A percentile compares a stretch with the other conserved stretches of the same genome.
These are phyloP conservation scores for Suhomyces choctaworum DNA, from an alignment of 1,139 yeast species.

Conservation along the genomic window DNA sequence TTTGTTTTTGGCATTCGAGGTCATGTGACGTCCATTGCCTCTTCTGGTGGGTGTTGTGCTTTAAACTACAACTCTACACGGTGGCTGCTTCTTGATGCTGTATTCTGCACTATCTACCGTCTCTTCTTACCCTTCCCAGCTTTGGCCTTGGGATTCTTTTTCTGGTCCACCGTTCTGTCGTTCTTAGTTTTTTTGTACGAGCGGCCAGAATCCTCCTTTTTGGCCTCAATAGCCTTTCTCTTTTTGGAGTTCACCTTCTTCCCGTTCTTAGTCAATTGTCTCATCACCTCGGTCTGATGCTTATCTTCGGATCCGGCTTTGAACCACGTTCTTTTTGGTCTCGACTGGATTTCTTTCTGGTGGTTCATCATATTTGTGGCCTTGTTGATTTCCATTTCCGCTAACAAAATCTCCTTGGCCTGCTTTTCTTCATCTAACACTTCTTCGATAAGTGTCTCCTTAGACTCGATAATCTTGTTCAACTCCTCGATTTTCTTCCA, in stretches of 20 bases:
- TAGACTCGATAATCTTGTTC: constrained; percentile 57
- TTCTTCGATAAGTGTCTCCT: constrained; percentile 64
- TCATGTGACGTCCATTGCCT: not conserved
- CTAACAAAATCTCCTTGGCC: constrained; percentile 80
- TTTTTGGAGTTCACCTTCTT: constrained; percentile 34
- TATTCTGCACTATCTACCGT: not conserved
- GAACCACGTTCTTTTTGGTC: constrained; percentile 98
- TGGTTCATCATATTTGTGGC: constrained; percentile 83
- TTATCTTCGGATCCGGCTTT: constrained; percentile 71
- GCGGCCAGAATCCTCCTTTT: constrained; percentile 49
- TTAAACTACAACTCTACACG: not conserved
- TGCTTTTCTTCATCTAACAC: constrained; percentile 84
- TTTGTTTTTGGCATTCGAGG: no score
- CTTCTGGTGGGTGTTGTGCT: not conserved
- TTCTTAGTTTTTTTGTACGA: constrained; percentile 69
- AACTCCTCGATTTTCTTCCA: constrained; percentile 81
- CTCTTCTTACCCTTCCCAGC: constrained; percentile 18
- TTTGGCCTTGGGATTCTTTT: constrained; percentile 30
- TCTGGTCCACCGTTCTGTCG: constrained; percentile 56
- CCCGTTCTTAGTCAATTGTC: constrained; percentile 47
- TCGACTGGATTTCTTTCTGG: constrained; percentile 75
- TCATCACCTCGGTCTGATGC: constrained; percentile 48
- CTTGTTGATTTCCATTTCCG: constrained; percentile 87
- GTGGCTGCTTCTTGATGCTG: not conserved
- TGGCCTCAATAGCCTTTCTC: constrained; percentile 34